Percentiles rank a stretch among this genome's conserved stretches.
phyloP scores from a whole-genome alignment of 192 early-diverging fungal species.

The Entophlyctis luteolus region DNA sequence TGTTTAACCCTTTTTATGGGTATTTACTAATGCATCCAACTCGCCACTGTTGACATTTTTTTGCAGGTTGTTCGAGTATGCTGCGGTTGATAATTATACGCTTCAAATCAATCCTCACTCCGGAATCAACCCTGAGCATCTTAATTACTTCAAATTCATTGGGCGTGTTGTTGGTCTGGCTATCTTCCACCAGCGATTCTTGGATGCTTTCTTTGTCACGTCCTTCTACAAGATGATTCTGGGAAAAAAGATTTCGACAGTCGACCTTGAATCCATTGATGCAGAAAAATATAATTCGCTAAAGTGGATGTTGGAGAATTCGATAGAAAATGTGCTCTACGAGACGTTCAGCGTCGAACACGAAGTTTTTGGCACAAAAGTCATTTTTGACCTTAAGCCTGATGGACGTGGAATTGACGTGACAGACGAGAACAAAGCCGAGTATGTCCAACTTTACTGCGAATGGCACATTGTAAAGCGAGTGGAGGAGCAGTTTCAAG shows the following conservation, averaged over 20 bases:
- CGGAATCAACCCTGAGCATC: slow-evolving; percentile 91
- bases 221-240: slow-evolving; percentile 97
- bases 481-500: slow-evolving; percentile 93
- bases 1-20: slow-evolving; percentile 90
- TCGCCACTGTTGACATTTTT: too few species aligned
- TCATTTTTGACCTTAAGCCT: slow-evolving; percentile 84
- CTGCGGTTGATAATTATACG: slow-evolving; percentile 96
- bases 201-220: slow-evolving; percentile 93
- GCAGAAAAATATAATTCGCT: slow-evolving; percentile 86
- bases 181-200: slow-evolving; percentile 94
- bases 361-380: slow-evolving; percentile 85
- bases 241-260: slow-evolving; percentile 79
- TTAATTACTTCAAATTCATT: slow-evolving; percentile 98
- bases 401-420: slow-evolving; percentile 87
- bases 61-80: slow-evolving; percentile 95
- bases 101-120: slow-evolving; percentile 97
- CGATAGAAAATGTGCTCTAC: slow-evolving; percentile 82
- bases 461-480: slow-evolving; percentile 86
- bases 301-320: slow-evolving; percentile 92
- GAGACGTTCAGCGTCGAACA: slow-evolving; percentile 88
- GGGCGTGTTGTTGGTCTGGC: slow-evolving; percentile 93
- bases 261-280: slow-evolving; percentile 93
- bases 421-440: slow-evolving; percentile 92
- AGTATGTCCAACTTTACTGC: slow-evolving; percentile 87
- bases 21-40: too few species aligned